Base-by-base conservation (phyloP, 2,329 filamentous ascomycete species). In the Cercospora sp. region DNA sequence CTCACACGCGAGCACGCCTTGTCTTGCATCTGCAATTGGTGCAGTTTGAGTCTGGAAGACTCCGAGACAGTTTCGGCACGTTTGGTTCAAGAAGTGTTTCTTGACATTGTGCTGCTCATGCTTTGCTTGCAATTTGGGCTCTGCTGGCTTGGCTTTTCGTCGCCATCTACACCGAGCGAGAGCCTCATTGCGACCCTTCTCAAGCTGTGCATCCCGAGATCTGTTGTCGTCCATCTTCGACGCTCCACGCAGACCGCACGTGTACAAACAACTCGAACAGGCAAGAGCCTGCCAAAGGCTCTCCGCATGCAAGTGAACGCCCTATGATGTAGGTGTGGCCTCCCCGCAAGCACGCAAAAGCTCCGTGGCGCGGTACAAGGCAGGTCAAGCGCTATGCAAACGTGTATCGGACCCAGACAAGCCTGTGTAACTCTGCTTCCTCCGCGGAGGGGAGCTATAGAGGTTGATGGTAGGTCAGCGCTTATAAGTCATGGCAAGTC, bases 401-500 rank as follows among this genome's bases (percentile, higher is more conserved):
- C 43, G 43, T 49, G 43, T 49, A 49, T 21, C 43, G 21, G n/a
- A 13, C 43, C 43, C 43, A 49, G 43, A 49, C 43, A 49, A 49
- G 43, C 43, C 43, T 49, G n/a, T 28, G 49, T 16, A n/a, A 53
- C 24, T 28, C 21, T 53, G 21, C 3, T 30, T 5, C 24, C 49
- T 53, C 49, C 49, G 49, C 49, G 49, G 49, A 53, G 49, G 49
- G 49, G 9, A 53, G 49, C 49, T 53, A 28, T 53, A 53, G 49
- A 13, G 43, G 37, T 40, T 18, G 16, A 26, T 24, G 28, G 55
- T 58, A 34, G 30, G 55, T 58, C 21, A 32, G 32, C 55, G 55
- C 55, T 37, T 59, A 32, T 32, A 59, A 6, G 30, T 59, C 55
- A 21, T 37, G 55, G 55, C 55, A 59, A 59, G 55, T 59, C 55